Evolutionary conservation across 2,329 filamentous ascomycete genomes (phyloP).

Genomic region (Ceratocystis eucalypticola): DNA sequence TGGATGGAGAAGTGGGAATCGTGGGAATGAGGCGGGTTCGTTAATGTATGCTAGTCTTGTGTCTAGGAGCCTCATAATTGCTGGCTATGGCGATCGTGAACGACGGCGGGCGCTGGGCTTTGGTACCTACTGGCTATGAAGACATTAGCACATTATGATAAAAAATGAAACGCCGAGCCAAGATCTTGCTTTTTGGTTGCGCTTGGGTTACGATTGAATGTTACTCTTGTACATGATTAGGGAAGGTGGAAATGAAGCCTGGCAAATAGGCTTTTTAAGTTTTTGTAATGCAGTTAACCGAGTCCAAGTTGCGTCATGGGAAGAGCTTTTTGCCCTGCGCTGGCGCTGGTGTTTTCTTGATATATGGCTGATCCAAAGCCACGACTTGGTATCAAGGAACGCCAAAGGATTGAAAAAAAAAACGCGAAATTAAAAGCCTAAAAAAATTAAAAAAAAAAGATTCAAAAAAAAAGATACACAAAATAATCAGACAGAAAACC

Average conservation of each 20-base stretch:
- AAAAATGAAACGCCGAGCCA: too few relatives aligned
- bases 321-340: not conserved
- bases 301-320: conserved; percentile 5
- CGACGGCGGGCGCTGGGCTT: too few relatives aligned
- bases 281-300: not conserved
- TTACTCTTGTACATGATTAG: not conserved
- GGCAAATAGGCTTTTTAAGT: not conserved
- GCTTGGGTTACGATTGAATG: not conserved
- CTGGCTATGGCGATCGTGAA: too few relatives aligned
- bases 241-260: not conserved
- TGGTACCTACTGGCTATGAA: too few relatives aligned
- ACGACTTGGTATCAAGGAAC: too few relatives aligned
- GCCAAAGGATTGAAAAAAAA: not conserved
- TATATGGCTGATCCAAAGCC: not conserved
- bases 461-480: not conserved
- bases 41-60: not conserved
- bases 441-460: not conserved
- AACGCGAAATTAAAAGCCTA: not conserved
- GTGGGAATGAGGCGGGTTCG: not conserved
- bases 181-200: too few relatives aligned
- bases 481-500: not conserved
- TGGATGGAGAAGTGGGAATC: not conserved
- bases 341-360: not conserved
- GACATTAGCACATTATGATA: too few relatives aligned
- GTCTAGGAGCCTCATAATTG: not conserved